A percentile compares a stretch with the other conserved stretches of the same genome.
Evolutionary conservation across 208 protist species (phyloP).

Genomic region (Trypanosoma lewisi): DNA sequence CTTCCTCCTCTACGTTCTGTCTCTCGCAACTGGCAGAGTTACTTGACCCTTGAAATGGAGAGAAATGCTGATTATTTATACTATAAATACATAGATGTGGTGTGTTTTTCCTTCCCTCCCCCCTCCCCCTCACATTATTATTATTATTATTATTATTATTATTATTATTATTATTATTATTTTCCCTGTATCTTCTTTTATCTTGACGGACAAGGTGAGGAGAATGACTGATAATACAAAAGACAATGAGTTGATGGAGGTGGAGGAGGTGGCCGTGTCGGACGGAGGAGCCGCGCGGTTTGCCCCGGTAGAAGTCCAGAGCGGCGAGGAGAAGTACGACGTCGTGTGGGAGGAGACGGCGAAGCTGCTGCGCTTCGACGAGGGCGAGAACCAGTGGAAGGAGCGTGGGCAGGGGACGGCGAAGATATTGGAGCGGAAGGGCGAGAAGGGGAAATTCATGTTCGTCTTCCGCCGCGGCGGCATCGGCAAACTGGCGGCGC

Average conservation of each 20-base stretch:
- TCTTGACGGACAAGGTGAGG: not conserved
- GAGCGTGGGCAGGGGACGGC: constrained; percentile 84
- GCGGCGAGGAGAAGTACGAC: constrained; percentile 83
- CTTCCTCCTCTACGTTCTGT: not conserved
- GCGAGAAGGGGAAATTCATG: constrained; percentile 55
- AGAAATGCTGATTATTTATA: not conserved
- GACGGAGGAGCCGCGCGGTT: constrained; percentile 83
- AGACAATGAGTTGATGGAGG: constrained; percentile 86
- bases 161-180: not conserved
- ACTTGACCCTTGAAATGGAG: constrained; percentile 11
- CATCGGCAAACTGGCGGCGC: constrained; percentile 81
- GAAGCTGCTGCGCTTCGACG: constrained; percentile 90
- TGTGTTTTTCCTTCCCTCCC: not conserved
- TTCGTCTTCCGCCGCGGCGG: constrained; percentile 90
- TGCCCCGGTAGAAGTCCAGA: constrained; percentile 78
- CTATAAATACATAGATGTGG: not conserved
- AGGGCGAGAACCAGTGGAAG: constrained; percentile 93
- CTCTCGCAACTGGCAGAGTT: constrained; percentile 22
- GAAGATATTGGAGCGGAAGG: constrained; percentile 79
- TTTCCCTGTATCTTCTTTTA: constrained; percentile 1
- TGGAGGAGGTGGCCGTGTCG: constrained; percentile 85
- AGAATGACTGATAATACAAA: constrained; percentile 45
- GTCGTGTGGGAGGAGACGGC: constrained; percentile 61
- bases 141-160: not conserved
- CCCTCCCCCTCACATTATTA: not conserved